phyloP scores from a whole-genome alignment of 495 filamentous ascomycete genomes.

The Daldinia decipiens region DNA sequence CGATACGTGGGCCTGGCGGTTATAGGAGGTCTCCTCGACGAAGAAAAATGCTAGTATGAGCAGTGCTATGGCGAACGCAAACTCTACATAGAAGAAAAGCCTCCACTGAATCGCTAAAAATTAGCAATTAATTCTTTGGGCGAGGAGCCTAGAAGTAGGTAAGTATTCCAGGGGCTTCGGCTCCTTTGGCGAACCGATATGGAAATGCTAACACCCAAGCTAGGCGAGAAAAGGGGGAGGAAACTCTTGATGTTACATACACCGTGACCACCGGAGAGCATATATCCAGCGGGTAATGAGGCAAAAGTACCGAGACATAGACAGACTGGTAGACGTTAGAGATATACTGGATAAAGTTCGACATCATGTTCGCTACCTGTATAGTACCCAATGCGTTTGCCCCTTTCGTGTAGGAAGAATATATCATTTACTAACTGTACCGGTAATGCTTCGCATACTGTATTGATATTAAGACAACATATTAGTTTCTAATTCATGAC shows the following conservation, averaged over 20 bases:
- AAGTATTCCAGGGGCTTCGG: background rate
- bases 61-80: slow-evolving; percentile 65
- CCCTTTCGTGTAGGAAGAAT: slow-evolving; percentile 71
- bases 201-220: background rate
- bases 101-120: slow-evolving; percentile 53
- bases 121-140: background rate
- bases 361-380: slow-evolving; percentile 52
- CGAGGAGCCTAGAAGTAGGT: background rate
- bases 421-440: slow-evolving; percentile 75
- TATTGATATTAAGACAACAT: background rate
- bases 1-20: slow-evolving; percentile 49
- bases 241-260: background rate
- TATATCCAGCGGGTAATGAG: slow-evolving; percentile 69
- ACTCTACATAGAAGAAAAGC: slow-evolving; percentile 72
- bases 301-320: slow-evolving; percentile 69
- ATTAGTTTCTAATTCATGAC: background rate
- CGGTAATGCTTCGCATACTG: slow-evolving; percentile 70
- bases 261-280: slow-evolving; percentile 69
- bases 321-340: slow-evolving; percentile 54
- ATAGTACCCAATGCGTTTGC: slow-evolving; percentile 67
- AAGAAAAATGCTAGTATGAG: slow-evolving; percentile 69
- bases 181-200: background rate
- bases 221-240: background rate
- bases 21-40: slow-evolving; percentile 69
- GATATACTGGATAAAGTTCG: slow-evolving; percentile 1